phyloP scores from a whole-genome alignment of 2,329 filamentous ascomycete genomes.

The Tolypocladium amazonense region DNA sequence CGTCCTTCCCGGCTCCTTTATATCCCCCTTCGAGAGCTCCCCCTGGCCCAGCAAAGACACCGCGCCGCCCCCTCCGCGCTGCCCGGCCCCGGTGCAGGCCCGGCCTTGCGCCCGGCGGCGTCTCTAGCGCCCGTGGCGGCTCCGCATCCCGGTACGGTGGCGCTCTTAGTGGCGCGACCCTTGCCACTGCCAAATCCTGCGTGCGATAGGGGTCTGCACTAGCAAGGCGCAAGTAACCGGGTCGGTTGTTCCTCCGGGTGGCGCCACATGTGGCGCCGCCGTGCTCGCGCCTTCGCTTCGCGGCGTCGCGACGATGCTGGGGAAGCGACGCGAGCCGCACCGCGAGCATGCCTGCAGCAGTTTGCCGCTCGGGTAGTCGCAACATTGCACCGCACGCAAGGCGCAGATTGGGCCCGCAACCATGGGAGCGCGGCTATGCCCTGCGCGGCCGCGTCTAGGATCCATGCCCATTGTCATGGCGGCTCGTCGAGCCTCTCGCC shows the following conservation, averaged over 20 bases:
- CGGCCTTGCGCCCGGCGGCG: neutral
- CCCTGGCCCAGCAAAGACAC: neutral
- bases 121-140: neutral
- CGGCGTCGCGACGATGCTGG: neutral
- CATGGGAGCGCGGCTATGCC: neutral
- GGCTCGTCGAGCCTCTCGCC: neutral
- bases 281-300: conserved; percentile 1
- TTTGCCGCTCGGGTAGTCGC: no score
- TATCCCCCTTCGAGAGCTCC: neutral
- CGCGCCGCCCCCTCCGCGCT: neutral
- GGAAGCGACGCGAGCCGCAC: neutral
- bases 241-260: neutral
- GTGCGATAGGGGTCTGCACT: neutral
- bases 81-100: neutral
- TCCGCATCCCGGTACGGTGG: neutral
- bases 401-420: neutral
- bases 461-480: no score
- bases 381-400: no score
- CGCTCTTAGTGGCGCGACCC: neutral
- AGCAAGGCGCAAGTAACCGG: neutral
- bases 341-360: neutral
- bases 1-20: neutral
- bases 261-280: conserved; percentile 1
- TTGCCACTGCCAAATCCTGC: rapidly evolving
- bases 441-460: no score